Evolutionary conservation across 164 flowering plant species (phyloP).

Genomic region (Aristolochia fimbriata): DNA sequence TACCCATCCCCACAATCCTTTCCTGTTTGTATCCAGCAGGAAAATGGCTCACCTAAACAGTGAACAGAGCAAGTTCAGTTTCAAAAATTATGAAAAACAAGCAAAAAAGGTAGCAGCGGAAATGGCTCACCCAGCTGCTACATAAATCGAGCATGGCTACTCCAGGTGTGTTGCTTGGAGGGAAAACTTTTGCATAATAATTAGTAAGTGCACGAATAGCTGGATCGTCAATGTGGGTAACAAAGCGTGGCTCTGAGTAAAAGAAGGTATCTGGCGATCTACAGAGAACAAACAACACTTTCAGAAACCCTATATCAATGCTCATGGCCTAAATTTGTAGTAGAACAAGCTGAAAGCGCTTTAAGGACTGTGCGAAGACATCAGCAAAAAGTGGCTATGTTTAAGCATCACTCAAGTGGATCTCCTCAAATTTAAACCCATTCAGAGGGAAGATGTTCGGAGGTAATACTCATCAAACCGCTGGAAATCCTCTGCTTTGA

Average conservation of each 20-base stretch:
- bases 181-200: slow-evolving; percentile 71
- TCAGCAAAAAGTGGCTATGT: neutral
- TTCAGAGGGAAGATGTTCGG: slow-evolving; percentile 4
- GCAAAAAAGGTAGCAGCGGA: neutral
- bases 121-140: slow-evolving; percentile 81
- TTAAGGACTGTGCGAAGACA: neutral
- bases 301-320: too few species aligned
- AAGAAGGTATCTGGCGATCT: slow-evolving; percentile 71
- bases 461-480: slow-evolving; percentile 72
- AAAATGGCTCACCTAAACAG: slow-evolving; percentile 76
- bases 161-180: slow-evolving; percentile 83
- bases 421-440: neutral
- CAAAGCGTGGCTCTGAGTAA: slow-evolving; percentile 82
- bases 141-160: slow-evolving; percentile 79
- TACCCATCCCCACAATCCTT: slow-evolving; percentile 69
- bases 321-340: too few species aligned
- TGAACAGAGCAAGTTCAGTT: neutral
- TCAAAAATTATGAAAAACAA: neutral
- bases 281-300: slow-evolving; percentile 12
- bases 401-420: too few species aligned
- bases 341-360: neutral
- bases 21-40: slow-evolving; percentile 91
- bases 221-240: slow-evolving; percentile 93
- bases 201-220: slow-evolving; percentile 89
- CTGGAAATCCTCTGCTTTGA: slow-evolving; percentile 81